phyloP scores from a whole-genome alignment of 2,329 filamentous ascomycete species.

The Fusarium ramigenum region DNA sequence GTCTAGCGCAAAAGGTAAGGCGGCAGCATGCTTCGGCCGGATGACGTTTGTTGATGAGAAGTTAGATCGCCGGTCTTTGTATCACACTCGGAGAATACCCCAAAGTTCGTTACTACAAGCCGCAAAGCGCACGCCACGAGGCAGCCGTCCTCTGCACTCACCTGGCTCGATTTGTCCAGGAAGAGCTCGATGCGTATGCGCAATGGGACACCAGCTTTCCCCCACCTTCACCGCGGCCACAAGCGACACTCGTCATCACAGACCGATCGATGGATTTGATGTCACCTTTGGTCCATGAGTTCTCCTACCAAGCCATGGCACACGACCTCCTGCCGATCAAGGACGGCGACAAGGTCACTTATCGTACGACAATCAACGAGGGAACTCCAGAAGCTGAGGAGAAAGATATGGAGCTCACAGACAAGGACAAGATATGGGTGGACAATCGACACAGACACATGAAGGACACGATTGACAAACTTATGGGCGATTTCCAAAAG shows the following conservation, averaged over 20 bases:
- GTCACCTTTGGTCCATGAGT: constrained; percentile 90
- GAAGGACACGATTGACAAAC: constrained; percentile 95
- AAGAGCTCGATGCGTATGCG: constrained; percentile 89
- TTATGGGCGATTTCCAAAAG: constrained; percentile 91
- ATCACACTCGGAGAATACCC: constrained; percentile 94
- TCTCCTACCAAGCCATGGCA: constrained; percentile 98
- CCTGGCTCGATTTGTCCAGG: constrained; percentile 89
- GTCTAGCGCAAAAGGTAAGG: constrained; percentile 84
- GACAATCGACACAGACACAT: constrained; percentile 95
- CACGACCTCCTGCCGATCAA: constrained; percentile 90
- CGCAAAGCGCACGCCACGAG: constrained; percentile 79
- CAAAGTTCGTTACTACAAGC: constrained; percentile 89
- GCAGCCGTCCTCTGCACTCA: constrained; percentile 88
- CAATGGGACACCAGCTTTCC: constrained; percentile 87
- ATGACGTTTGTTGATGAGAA: background rate
- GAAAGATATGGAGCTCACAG: constrained; percentile 90
- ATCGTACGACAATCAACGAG: constrained; percentile 81
- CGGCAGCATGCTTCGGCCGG: background rate
- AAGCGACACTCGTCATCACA: constrained; percentile 84
- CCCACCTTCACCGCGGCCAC: constrained; percentile 78
- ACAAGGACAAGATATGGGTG: constrained; percentile 94
- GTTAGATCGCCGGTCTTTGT: constrained; percentile 70
- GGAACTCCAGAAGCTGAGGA: constrained; percentile 75
- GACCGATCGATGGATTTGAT: constrained; percentile 93
- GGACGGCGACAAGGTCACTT: constrained; percentile 89